Evolutionary conservation across 176 grass and related monocot genomes (phyloP).

Genomic region (Carex parvula): DNA sequence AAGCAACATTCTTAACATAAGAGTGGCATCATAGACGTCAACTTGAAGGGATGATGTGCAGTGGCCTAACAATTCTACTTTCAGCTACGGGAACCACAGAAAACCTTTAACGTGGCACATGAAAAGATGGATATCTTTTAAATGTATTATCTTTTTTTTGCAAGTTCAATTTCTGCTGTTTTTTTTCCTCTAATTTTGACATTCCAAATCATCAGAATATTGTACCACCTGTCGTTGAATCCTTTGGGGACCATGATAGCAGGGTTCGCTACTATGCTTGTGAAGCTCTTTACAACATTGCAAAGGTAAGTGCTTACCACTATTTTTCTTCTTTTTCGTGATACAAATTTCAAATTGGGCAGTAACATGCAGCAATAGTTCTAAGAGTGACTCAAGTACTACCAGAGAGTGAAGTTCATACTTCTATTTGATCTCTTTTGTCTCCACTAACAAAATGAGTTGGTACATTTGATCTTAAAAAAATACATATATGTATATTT

Average conservation of each 20-base stretch:
- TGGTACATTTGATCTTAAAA: neutral
- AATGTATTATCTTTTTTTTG: neutral
- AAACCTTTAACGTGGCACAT: neutral
- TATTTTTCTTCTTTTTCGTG: conserved; percentile 5
- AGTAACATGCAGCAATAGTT: neutral
- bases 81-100: neutral
- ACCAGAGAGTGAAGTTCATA: neutral
- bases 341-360: neutral
- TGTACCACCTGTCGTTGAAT: conserved; percentile 72
- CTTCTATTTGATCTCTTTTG: neutral
- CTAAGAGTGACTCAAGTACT: neutral
- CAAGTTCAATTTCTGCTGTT: conserved; percentile 4
- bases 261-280: conserved; percentile 99
- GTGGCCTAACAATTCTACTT: neutral
- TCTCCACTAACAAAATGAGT: neutral
- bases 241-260: conserved; percentile 82
- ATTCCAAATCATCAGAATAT: conserved; percentile 53
- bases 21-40: neutral
- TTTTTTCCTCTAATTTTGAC: neutral
- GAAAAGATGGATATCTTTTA: neutral
- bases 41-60: neutral
- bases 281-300: conserved; percentile 99
- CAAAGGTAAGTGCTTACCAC: conserved; percentile 61
- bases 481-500: neutral
- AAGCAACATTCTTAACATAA: neutral